Conservation (phyloP, 2,329 filamentous ascomycete species). For the Phyllosticta citribraziliensis region DNA sequence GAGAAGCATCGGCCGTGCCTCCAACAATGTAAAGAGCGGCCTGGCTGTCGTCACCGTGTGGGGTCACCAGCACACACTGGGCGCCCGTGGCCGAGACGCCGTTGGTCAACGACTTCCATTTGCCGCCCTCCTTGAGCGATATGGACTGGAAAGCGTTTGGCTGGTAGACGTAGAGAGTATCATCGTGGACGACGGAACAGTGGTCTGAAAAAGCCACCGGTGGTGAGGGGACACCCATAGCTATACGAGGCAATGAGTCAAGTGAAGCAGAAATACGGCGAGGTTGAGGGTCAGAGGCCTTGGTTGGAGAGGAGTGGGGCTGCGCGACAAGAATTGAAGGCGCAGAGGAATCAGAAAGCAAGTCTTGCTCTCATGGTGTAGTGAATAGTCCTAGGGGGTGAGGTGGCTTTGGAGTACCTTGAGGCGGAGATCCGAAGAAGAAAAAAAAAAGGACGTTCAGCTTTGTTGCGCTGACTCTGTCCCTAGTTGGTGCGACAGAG, state of each 20-base stretch:
- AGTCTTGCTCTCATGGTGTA: conserved; percentile 5
- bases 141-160: conserved; percentile 66
- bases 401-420: not conserved
- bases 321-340: not conserved
- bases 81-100: conserved; percentile 65
- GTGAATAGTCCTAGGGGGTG: not conserved
- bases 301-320: not conserved
- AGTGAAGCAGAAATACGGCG: not conserved
- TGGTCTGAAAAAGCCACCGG: conserved; percentile 60
- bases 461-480: not conserved
- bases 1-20: conserved; percentile 37
- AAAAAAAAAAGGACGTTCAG: not conserved
- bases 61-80: conserved; percentile 63
- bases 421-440: not conserved
- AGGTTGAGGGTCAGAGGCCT: not conserved
- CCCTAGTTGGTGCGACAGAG: not conserved
- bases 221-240: conserved; percentile 65
- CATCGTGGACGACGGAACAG: conserved; percentile 72
- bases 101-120: conserved; percentile 58
- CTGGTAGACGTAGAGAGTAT: conserved; percentile 78
- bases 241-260: conserved; percentile 8
- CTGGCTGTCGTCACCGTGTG: conserved; percentile 45
- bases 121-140: conserved; percentile 54
- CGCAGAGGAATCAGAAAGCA: conserved; percentile 2
- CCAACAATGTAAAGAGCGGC: conserved; percentile 73